phyloP scores from a whole-genome alignment of 352 stramenopile species.

The Phytopythium mirpurense region DNA sequence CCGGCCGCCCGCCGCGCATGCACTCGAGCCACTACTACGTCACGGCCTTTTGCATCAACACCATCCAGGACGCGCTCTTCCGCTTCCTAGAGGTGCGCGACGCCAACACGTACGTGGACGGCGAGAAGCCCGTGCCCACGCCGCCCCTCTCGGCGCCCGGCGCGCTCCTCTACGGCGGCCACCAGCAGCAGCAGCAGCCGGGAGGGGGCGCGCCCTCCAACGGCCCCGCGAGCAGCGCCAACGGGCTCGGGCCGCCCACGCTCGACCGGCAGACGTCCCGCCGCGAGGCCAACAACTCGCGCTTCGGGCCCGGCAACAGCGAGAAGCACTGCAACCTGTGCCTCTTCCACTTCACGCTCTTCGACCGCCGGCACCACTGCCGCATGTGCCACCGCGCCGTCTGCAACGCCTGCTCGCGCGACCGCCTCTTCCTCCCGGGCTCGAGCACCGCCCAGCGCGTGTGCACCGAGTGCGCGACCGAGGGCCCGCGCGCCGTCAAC shows the following conservation, averaged over 20 bases:
- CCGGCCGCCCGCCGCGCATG: slow-evolving; percentile 51
- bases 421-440: slow-evolving; percentile 77
- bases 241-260: slow-evolving; percentile 11
- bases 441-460: slow-evolving; percentile 86
- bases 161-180: slow-evolving; percentile 16
- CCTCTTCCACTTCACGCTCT: slow-evolving; percentile 88
- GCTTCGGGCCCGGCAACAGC: slow-evolving; percentile 63
- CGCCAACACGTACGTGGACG: slow-evolving; percentile 71
- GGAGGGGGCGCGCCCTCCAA: too few relatives aligned
- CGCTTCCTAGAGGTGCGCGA: slow-evolving; percentile 77
- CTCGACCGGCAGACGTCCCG: slow-evolving; percentile 52
- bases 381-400: slow-evolving; percentile 87
- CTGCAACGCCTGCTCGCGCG: slow-evolving; percentile 83
- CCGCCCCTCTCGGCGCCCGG: slow-evolving; percentile 45
- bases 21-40: slow-evolving; percentile 88
- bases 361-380: slow-evolving; percentile 86
- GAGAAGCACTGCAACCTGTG: slow-evolving; percentile 89
- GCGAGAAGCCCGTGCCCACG: slow-evolving; percentile 60
- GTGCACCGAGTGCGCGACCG: slow-evolving; percentile 82
- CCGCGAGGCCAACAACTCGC: slow-evolving; percentile 49
- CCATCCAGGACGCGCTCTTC: slow-evolving; percentile 83
- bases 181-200: background rate
- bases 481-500: slow-evolving; percentile 61
- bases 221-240: background rate
- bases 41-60: slow-evolving; percentile 85